Evolutionary conservation across 2,329 filamentous ascomycete species (phyloP), one percentile per base, ranked within the genome.

Genomic region (Stachybotrys elegans): DNA sequence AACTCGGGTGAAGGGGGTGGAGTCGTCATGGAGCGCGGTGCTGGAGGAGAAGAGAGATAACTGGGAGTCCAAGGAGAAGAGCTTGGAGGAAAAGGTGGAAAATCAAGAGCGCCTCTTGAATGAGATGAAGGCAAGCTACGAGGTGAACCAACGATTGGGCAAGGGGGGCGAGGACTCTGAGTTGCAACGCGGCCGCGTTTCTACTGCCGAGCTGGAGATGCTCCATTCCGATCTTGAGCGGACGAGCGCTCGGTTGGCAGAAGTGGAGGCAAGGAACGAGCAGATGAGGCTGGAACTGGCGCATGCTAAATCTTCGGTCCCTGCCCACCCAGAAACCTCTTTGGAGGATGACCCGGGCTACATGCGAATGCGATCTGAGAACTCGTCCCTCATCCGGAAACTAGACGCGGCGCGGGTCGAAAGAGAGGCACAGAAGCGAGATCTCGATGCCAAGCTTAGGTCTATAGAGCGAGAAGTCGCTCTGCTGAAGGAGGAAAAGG

Each of bases 61-160:
- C 60, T 98, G 93, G 93, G 83, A 86, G 43, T 84, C 92, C 8
- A 96, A 95, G 61, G 93, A 98, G 70, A 88, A 87, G 69, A 83
- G 80, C 22, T 68, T 96, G 47, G 90, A 95, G 58, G 92, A 97
- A 56, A 97, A 96, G 68, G 75, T 95, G 4, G 92, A 96, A 63
- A 94, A 86, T 55, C 92, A 98, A 61, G 93, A 98, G 40, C 83
- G 90, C 6, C 69, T 98, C 31, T 68, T 98, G 54, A 95, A 87
- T 59, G 94, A 98, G 64, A 82, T 97, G 60, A 97, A 96, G 68
- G 93, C 93, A 21, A 96, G 84, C 69, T 96, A 96, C 60, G 93
- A 98, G 66, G 93, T 98, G 43, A 93, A 88, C 37, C 91, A 97
- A 63, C 80, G 93, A 41, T 73, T 98, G 41, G 91, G 84, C 42